These are phyloP conservation scores for Ilex paraguariensis DNA, from an alignment of 305 asterid genomes.

Conservation along the genomic window DNA sequence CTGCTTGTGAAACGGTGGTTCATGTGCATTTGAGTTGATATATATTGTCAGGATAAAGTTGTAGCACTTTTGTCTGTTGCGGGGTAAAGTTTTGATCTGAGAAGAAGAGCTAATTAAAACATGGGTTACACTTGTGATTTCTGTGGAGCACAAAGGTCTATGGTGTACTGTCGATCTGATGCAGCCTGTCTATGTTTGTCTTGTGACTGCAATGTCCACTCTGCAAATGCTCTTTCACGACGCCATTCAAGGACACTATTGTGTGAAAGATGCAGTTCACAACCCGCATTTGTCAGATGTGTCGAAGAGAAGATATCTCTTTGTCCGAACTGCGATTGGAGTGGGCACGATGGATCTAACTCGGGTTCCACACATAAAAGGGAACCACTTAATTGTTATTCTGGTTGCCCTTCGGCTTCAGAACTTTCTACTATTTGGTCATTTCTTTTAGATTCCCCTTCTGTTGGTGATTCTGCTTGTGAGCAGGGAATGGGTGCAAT, in stretches of 20 bases:
- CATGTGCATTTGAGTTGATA: too few relatives aligned
- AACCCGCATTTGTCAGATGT: constrained; percentile 74
- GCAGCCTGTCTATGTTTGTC: constrained; percentile 77
- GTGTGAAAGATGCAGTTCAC: constrained; percentile 72
- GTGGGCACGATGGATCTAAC: constrained; percentile 37
- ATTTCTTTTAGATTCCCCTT: constrained; percentile 49
- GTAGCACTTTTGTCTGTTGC: not conserved
- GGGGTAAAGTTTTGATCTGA: constrained; percentile 1
- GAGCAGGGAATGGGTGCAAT: constrained; percentile 30
- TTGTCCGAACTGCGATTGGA: constrained; percentile 75
- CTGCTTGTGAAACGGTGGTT: too few relatives aligned
- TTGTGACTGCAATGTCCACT: constrained; percentile 79
- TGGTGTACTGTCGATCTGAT: constrained; percentile 75
- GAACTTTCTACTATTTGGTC: constrained; percentile 83
- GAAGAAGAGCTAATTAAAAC: constrained; percentile 15
- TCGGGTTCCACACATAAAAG: constrained; percentile 45
- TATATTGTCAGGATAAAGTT: too few relatives aligned
- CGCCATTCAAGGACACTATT: constrained; percentile 78
- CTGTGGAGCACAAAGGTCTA: constrained; percentile 72
- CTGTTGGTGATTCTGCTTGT: constrained; percentile 32
- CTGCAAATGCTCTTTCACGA: constrained; percentile 81
- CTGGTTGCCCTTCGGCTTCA: constrained; percentile 81
- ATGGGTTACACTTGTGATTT: constrained; percentile 77
- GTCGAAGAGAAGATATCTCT: constrained; percentile 72
- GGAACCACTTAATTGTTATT: constrained; percentile 60